Evolutionary conservation across 2,329 filamentous ascomycete species (phyloP), one percentile per base, ranked within the genome.

Genomic region (Penicillium sp.): DNA sequence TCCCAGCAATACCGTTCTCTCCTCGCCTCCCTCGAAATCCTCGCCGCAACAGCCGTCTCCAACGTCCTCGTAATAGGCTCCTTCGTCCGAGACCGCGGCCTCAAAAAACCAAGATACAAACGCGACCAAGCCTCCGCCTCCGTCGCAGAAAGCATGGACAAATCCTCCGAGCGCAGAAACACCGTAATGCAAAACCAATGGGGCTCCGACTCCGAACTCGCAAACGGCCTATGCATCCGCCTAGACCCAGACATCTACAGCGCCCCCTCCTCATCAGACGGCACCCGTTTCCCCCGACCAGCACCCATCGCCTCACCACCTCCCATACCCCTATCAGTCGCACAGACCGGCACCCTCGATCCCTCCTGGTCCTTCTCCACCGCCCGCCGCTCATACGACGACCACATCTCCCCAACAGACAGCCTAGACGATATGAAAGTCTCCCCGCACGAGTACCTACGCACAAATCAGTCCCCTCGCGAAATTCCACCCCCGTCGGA

Each of bases 161-260:
- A 70, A 44, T 72, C 68, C 48, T 72, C 66, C 39, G 60, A 70
- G 2, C 69, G 74, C 38, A 70, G 73, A 34, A 65, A 69, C 30
- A 91, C 89, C 1, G 76, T 88, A 36, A 86, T 87, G 41, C 75
- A 86, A 56, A 82, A 84, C 46, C 84, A 89, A 52, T 93, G 89
- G 86, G 91, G 90, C 40, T 96, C 91, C 63, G 93, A 97, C 64
- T 91, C 95, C 67, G 91, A 97, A 68, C 82, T 97, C 1, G 91
- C 95, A 4, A 81, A 88, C 47, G 89, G 87, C 56, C 67, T 96
- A 3, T 92, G 93, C 7, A 84, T 93, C 36, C 83, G 88, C 11
- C 80, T 85, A 30, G 77, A 79, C 13, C 75, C 81, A 5, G 78
- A 81, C 14, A 69, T 85, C 46, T 68, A 76, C 39, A 75, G 76